Evolutionary conservation across 805 yeast genomes (phyloP).

Genomic region (Candida sonorensis): DNA sequence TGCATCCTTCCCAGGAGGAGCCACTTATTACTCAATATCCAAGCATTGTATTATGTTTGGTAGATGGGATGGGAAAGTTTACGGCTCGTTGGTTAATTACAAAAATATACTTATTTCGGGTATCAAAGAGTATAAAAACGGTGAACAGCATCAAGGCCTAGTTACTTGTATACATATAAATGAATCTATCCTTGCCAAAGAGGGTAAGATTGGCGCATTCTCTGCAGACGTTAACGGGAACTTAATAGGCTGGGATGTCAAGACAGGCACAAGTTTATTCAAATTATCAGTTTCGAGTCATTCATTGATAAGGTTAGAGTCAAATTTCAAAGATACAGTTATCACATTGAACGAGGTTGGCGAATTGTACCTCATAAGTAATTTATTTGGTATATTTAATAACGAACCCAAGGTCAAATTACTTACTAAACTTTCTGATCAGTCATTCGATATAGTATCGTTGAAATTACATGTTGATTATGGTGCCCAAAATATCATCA

Average conservation of each 20-base stretch:
- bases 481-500: slow-evolving; percentile 21
- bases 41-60: slow-evolving; percentile 24
- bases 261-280: slow-evolving; percentile 9
- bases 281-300: slow-evolving; percentile 7
- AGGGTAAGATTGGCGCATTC: slow-evolving; percentile 23
- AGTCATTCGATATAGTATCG: slow-evolving; percentile 4
- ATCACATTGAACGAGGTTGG: slow-evolving; percentile 19
- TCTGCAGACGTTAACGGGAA: slow-evolving; percentile 25
- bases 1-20: slow-evolving; percentile 24
- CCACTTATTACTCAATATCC: slow-evolving; percentile 24
- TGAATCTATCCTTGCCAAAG: slow-evolving; percentile 16
- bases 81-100: slow-evolving; percentile 20
- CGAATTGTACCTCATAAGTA: slow-evolving; percentile 15
- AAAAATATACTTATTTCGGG: slow-evolving; percentile 19
- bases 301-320: slow-evolving; percentile 18
- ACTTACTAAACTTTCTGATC: slow-evolving; percentile 1
- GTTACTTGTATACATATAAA: slow-evolving; percentile 19
- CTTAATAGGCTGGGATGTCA: slow-evolving; percentile 28
- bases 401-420: slow-evolving; percentile 3
- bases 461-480: slow-evolving; percentile 24
- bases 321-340: slow-evolving; percentile 23
- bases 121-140: slow-evolving; percentile 14
- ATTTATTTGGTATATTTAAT: slow-evolving; percentile 12
- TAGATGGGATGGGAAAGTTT: slow-evolving; percentile 28
- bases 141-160: slow-evolving; percentile 14